phyloP scores from a whole-genome alignment of 768 basidiomycete genomes.

The Pholiota molesta region DNA sequence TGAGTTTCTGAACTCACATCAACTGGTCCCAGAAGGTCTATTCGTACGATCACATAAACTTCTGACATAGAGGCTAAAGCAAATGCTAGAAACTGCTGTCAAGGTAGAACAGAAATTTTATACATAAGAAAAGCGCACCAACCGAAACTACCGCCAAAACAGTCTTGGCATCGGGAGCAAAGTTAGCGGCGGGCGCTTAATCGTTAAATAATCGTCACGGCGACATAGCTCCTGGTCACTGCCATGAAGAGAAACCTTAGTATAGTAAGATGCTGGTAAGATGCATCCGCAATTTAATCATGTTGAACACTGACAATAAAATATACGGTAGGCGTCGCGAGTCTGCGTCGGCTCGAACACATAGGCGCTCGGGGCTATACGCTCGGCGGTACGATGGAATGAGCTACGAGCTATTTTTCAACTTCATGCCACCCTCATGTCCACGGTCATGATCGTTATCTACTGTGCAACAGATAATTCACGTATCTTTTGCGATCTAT shows the following conservation, averaged over 20 bases:
- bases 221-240: background rate
- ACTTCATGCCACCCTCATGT: background rate
- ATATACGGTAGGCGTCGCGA: background rate
- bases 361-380: too few relatives aligned
- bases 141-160: background rate
- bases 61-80: constrained; percentile 1
- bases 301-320: background rate
- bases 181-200: background rate
- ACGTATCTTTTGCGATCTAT: too few relatives aligned
- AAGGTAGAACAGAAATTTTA: background rate
- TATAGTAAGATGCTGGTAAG: too few relatives aligned
- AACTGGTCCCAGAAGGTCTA: background rate
- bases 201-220: background rate
- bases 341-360: too few relatives aligned
- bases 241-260: background rate
- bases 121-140: background rate
- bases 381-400: too few relatives aligned
- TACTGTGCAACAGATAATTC: too few relatives aligned
- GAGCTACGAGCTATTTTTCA: background rate
- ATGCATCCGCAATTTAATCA: background rate
- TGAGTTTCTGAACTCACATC: background rate
- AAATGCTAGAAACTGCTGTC: background rate
- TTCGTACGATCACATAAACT: background rate
- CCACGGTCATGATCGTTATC: background rate
- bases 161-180: background rate